These are phyloP conservation scores for Trichomonas vaginalis DNA, from an alignment of 208 protist species.

Conservation along the genomic window DNA sequence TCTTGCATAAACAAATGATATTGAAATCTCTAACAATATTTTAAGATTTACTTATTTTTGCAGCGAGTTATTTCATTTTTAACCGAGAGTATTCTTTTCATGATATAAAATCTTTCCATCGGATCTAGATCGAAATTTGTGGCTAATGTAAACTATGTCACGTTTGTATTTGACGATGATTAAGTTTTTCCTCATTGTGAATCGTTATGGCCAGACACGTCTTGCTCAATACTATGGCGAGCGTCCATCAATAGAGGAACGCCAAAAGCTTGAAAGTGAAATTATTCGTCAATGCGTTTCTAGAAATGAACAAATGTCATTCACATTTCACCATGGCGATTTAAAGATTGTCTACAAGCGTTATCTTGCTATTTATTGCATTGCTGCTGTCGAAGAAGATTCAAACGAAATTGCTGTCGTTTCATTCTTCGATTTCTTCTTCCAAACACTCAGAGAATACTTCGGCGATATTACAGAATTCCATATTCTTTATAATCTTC, in stretches of 20 bases:
- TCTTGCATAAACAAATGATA: too few relatives aligned
- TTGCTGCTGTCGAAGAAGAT: background rate
- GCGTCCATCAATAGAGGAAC: background rate
- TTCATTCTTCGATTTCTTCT: slow-evolving; percentile 17
- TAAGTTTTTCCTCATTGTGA: background rate
- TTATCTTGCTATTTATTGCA: slow-evolving; percentile 5
- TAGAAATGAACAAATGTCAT: background rate
- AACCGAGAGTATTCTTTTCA: too few relatives aligned
- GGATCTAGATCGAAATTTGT: too few relatives aligned
- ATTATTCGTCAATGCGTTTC: slow-evolving; percentile 18
- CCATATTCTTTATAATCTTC: slow-evolving; percentile 10
- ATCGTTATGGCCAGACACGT: background rate
- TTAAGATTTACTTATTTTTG: too few relatives aligned
- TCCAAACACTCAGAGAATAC: slow-evolving; percentile 2
- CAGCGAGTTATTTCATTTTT: too few relatives aligned
- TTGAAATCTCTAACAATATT: too few relatives aligned
- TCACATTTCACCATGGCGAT: background rate
- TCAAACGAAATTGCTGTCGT: background rate
- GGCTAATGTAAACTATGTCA: too few relatives aligned
- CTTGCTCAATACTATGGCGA: slow-evolving; percentile 13
- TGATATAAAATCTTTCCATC: too few relatives aligned
- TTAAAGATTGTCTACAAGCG: background rate
- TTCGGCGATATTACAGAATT: slow-evolving; percentile 16
- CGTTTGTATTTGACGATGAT: too few relatives aligned
- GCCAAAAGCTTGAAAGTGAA: slow-evolving; percentile 5